phyloP scores from a whole-genome alignment of 2,329 filamentous ascomycete genomes.

The Fusarium scirpi region DNA sequence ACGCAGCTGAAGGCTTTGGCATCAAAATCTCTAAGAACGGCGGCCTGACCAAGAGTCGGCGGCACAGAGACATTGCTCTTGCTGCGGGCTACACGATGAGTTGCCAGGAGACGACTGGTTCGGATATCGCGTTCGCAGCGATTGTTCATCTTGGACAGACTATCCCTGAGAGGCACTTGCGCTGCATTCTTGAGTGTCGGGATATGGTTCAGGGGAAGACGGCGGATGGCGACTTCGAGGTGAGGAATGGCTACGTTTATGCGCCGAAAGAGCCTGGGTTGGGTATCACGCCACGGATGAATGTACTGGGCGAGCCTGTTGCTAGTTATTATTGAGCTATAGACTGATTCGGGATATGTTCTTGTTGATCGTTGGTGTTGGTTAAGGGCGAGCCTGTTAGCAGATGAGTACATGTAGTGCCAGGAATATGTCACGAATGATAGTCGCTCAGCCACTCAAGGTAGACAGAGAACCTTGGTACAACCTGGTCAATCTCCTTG shows the following conservation, averaged over 20 bases:
- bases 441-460: background rate
- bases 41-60: slow-evolving; percentile 30
- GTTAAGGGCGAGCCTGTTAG: background rate
- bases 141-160: slow-evolving; percentile 38
- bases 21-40: slow-evolving; percentile 41
- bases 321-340: slow-evolving; percentile 28
- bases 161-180: slow-evolving; percentile 24
- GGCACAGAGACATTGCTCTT: slow-evolving; percentile 35
- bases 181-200: slow-evolving; percentile 34
- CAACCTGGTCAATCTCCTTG: background rate
- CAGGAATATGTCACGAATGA: background rate
- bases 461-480: background rate
- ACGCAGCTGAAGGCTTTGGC: slow-evolving; percentile 33
- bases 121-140: slow-evolving; percentile 35
- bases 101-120: slow-evolving; percentile 34
- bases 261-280: slow-evolving; percentile 32
- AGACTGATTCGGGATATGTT: background rate
- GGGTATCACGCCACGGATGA: slow-evolving; percentile 24
- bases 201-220: slow-evolving; percentile 33
- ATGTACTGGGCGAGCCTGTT: slow-evolving; percentile 34
- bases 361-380: background rate
- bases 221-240: slow-evolving; percentile 33
- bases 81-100: slow-evolving; percentile 36
- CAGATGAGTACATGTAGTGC: background rate
- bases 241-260: slow-evolving; percentile 21